Percentiles rank a stretch among this genome's conserved stretches.
Evolutionary conservation across 768 basidiomycete genomes (phyloP).

Genomic region (Sporobolomyces phaffii): DNA sequence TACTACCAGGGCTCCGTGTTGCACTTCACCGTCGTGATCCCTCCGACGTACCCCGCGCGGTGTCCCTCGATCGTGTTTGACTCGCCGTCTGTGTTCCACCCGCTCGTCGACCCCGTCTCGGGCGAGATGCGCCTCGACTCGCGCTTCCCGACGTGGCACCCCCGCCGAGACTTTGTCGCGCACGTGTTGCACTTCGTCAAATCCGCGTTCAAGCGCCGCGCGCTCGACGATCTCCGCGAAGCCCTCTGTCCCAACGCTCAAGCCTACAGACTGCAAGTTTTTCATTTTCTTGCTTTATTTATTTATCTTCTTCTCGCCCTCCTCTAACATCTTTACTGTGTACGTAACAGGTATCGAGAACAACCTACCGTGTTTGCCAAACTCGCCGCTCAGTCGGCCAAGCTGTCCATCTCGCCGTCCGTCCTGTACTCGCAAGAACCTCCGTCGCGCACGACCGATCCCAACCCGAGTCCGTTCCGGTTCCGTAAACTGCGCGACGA

Average conservation of each 20-base stretch:
- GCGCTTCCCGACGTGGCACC: conserved; percentile 29
- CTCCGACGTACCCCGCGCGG: conserved; percentile 15
- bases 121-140: conserved; percentile 13
- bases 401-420: conserved; percentile 14
- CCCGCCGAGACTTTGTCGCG: conserved; percentile 24
- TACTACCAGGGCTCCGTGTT: conserved; percentile 24
- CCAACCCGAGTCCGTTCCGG: conserved; percentile 4
- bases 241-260: conserved; percentile 19
- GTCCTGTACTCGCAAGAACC: conserved; percentile 2
- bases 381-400: conserved; percentile 28
- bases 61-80: conserved; percentile 15
- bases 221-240: conserved; percentile 25
- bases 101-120: conserved; percentile 32
- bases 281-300: not conserved
- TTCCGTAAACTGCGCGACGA: not conserved
- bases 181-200: conserved; percentile 30
- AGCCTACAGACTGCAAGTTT: conserved; percentile 26
- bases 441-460: not conserved
- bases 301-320: not conserved
- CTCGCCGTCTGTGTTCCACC: conserved; percentile 28
- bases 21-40: conserved; percentile 30
- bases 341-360: conserved; percentile 35
- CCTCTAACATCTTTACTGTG: not conserved
- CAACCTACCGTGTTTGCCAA: conserved; percentile 23
- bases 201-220: conserved; percentile 19